Conservation (phyloP, 768 basidiomycete genomes). For the Boletus pseudo-olivaceus region DNA sequence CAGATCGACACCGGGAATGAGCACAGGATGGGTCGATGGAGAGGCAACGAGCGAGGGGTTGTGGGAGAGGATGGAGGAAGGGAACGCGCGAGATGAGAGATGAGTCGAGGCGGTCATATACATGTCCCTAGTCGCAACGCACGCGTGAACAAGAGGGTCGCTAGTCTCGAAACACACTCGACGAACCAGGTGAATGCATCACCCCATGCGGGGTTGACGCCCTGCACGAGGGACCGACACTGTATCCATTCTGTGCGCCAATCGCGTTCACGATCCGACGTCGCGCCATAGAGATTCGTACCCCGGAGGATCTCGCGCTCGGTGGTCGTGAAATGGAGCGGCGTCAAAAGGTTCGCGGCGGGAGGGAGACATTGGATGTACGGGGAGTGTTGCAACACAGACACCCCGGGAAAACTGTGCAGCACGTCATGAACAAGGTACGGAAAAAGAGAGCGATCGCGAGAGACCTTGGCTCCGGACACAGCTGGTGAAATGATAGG, state of each 20-base stretch:
- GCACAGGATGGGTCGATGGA: conserved; percentile 62
- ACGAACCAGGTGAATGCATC: conserved; percentile 65
- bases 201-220: conserved; percentile 40
- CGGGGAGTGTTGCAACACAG: conserved; percentile 39
- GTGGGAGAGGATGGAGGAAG: conserved; percentile 71
- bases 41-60: conserved; percentile 49
- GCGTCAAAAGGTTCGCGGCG: conserved; percentile 55
- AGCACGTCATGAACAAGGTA: conserved; percentile 1
- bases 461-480: conserved; percentile 35
- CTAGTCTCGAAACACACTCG: neutral
- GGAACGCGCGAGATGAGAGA: conserved; percentile 86
- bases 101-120: conserved; percentile 74
- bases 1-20: conserved; percentile 84
- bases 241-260: conserved; percentile 63
- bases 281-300: conserved; percentile 78
- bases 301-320: conserved; percentile 72
- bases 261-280: conserved; percentile 56
- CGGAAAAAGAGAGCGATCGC: neutral
- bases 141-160: conserved; percentile 24
- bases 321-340: conserved; percentile 61
- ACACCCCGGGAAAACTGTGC: conserved; percentile 5
- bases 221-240: conserved; percentile 43
- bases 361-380: conserved; percentile 72
- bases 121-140: conserved; percentile 49
- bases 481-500: conserved; percentile 60